These are phyloP conservation scores for Ilyonectria destructans DNA, from an alignment of 2,329 filamentous ascomycete genomes.

Conservation along the genomic window DNA sequence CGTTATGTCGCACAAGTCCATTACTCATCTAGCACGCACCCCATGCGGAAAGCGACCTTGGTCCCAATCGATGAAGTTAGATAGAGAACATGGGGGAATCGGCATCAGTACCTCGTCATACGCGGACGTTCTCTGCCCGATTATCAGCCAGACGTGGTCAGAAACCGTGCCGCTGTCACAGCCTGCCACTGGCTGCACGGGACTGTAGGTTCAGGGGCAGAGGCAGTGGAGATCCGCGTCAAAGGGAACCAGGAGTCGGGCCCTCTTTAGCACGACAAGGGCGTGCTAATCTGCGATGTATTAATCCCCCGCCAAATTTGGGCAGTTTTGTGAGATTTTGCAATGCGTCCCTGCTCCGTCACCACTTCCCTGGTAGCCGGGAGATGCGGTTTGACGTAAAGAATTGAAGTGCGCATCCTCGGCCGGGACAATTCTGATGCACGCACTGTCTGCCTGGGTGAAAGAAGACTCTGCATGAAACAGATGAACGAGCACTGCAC, in stretches of 20 bases:
- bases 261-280: background rate
- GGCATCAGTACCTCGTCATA: background rate
- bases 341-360: constrained; percentile 15
- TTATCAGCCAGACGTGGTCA: background rate
- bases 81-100: background rate
- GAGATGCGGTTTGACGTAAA: background rate
- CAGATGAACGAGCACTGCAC: background rate
- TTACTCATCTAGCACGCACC: background rate
- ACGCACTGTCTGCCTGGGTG: background rate
- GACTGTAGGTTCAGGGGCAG: background rate
- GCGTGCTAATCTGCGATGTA: background rate
- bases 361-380: background rate
- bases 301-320: constrained; percentile 4
- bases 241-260: background rate
- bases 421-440: no score
- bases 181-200: background rate
- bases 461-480: background rate
- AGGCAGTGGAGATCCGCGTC: background rate
- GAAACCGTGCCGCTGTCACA: background rate
- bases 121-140: background rate
- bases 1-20: background rate
- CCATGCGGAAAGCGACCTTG: no score
- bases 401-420: background rate
- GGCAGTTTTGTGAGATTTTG: constrained; percentile 7
- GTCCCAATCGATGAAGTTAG: background rate